Evolutionary conservation across 306 rosid species (phyloP).

Genomic region (Lotus japonicus): DNA sequence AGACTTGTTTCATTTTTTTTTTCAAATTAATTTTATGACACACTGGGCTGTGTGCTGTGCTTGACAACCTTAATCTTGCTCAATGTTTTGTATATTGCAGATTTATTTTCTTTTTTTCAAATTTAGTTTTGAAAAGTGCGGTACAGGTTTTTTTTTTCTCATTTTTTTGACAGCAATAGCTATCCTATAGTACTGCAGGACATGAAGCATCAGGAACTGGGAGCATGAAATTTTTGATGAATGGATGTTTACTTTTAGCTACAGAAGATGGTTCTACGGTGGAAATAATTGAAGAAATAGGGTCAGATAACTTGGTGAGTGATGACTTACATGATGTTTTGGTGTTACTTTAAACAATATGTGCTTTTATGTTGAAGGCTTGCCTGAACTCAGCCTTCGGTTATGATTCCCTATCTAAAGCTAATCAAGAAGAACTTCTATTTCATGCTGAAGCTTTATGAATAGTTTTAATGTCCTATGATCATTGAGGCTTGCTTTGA

Average conservation of each 20-base stretch:
- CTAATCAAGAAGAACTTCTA: neutral
- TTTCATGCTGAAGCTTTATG: neutral
- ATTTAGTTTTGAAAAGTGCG: neutral
- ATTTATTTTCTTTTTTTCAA: neutral
- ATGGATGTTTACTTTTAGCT: constrained; percentile 66
- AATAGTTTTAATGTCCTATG: constrained; percentile 9
- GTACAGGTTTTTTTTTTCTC: neutral
- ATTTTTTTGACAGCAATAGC: constrained; percentile 19
- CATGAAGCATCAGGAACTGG: constrained; percentile 74
- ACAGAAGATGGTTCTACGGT: constrained; percentile 67
- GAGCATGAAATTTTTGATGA: constrained; percentile 74
- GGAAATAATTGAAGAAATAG: constrained; percentile 71
- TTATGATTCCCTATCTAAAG: constrained; percentile 9
- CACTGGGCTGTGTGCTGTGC: neutral
- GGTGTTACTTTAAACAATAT: constrained; percentile 4
- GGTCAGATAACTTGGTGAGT: constrained; percentile 58
- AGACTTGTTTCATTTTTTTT: neutral
- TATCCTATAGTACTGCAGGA: constrained; percentile 61
- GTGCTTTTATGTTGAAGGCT: neutral
- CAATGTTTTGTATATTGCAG: neutral
- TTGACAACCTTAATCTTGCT: constrained; percentile 2
- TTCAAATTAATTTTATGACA: neutral
- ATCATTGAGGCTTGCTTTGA: neutral
- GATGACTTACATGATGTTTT: neutral
- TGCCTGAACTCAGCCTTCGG: neutral